Base-by-base conservation (phyloP, 1,284 basidiomycete species). In the Gomphus sp. region DNA sequence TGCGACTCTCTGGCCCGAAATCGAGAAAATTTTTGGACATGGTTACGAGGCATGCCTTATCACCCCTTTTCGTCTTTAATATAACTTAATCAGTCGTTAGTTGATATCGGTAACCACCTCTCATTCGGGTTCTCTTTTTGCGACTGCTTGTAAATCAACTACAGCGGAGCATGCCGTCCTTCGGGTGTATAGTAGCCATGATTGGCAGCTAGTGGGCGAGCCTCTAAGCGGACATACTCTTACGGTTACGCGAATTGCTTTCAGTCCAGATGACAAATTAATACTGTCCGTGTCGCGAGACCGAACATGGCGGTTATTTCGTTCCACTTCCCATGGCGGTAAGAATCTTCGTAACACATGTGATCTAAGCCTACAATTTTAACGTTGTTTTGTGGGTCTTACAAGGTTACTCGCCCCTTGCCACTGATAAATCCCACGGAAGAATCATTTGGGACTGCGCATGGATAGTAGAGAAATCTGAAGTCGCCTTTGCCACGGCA, bases 11-110 rank as follows among this genome's bases (percentile, higher is more conserved):
- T 99, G 97, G 97, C 96, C 96, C 0, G 97, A 99, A 73, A 76
- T 87, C 1, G 96, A 99, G 68, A 99, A 99, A 70, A 77, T 99
- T 2, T 99, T 98, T 70, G 97, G 96, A 1, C 97, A 99, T 71
- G 94, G 94, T 37, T 98, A 98, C 69, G 97, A 99, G 80, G 89
- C 93, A 63, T 60, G 68, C 64, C 28, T 47, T 22, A 18, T n/a
- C 63, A 52, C 62, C n/a, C 22, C 52, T 60, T 37, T 39, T 58
- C 5, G 41, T 45, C 45, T 37, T 44, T 52, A 61, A 36, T 41
- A 25, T 41, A 25, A 39, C 22, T 11, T 57, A 45, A 50, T 47
- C 44, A 52, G 3, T 12, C 16, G 48, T 16, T 57, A 93, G 90
- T 87, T 87, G 4, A 87, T 93, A 56, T 81, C 88, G 0, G 73